Evolutionary conservation across 495 filamentous ascomycete genomes (phyloP), one percentile per base, ranked within the genome.

Genomic region (Neurospora tetraspora): DNA sequence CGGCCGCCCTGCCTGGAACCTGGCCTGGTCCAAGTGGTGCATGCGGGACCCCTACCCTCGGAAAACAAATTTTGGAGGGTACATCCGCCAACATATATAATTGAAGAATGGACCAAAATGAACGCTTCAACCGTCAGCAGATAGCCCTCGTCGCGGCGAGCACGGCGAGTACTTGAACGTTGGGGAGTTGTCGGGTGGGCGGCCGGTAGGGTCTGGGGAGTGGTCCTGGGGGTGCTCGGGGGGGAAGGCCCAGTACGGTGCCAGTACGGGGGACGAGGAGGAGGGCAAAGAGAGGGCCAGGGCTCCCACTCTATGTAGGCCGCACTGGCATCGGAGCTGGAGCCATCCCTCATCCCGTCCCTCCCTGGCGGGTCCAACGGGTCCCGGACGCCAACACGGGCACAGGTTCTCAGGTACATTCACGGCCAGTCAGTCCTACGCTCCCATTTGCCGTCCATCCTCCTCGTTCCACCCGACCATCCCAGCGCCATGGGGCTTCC

Each of bases 91-190:
- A 37, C 68, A 71, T 76, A 79, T 72, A 81, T 72, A 76, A 77
- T 75, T 72, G 69, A 74, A 76, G 73, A 71, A 45, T 31, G 8
- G 43, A 8, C 74, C 39, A 39, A 77, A 76, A 40, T 20, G 10
- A 18, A 18, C 68, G 74, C 53, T 80, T 78, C 74, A 69, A 76
- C 31, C 18, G 68, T 70, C 61, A 37, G 70, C 31, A 9, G 75
- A 76, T 69, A 78, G 78, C 72, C 70, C 74, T 74, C 72, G 71
- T 5, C 68, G 42, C 40, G 72, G 75, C 73, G 79, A 78, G 69
- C 78, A 79, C 42, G 69, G 73, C 45, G 74, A 82, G 80, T 77
- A 78, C 72, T 79, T 79, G 42, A 82, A 80, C 45, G 80, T 74
- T 47, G 75, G 74, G 68, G 43, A 76, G 73, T 59, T 39, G 39